These are phyloP conservation scores for Neonectria coccinea DNA, from an alignment of 2,329 filamentous ascomycete species.

Conservation along the genomic window DNA sequence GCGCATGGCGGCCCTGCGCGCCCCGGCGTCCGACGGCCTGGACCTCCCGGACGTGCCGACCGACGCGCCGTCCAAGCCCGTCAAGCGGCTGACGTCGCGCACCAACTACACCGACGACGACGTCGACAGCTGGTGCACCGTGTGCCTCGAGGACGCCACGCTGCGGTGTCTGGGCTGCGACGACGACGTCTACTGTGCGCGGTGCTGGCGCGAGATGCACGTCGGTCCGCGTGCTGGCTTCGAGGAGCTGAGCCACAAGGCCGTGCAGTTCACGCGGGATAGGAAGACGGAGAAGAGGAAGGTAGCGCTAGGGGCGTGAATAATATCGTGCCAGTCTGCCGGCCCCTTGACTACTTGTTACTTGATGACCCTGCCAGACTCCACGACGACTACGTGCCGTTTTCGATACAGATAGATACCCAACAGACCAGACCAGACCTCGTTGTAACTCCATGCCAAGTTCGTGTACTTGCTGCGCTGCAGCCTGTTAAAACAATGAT, in stretches of 20 bases:
- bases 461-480: slow-evolving; percentile 1
- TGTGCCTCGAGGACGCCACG: slow-evolving; percentile 83
- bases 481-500: slow-evolving; percentile 4
- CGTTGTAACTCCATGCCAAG: slow-evolving; percentile 14
- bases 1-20: slow-evolving; percentile 64
- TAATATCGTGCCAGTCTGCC: slow-evolving; percentile 29
- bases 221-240: slow-evolving; percentile 74
- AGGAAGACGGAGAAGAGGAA: slow-evolving; percentile 50
- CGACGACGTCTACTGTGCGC: slow-evolving; percentile 77
- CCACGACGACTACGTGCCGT: not conserved
- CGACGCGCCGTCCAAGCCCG: slow-evolving; percentile 57
- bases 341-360: slow-evolving; percentile 12
- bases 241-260: slow-evolving; percentile 77
- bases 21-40: slow-evolving; percentile 51
- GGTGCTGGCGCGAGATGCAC: slow-evolving; percentile 87
- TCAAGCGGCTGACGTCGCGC: slow-evolving; percentile 54
- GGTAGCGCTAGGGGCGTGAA: slow-evolving; percentile 53
- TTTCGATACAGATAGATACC: slow-evolving; percentile 20
- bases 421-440: slow-evolving; percentile 12
- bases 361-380: slow-evolving; percentile 31
- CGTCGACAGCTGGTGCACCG: slow-evolving; percentile 81
- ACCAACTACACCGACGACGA: slow-evolving; percentile 74
- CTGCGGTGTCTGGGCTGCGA: slow-evolving; percentile 80
- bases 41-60: slow-evolving; percentile 63
- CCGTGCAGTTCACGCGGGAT: slow-evolving; percentile 67